These are phyloP conservation scores for Santalum album DNA, from an alignment of 164 flowering plant species.

Conservation along the genomic window DNA sequence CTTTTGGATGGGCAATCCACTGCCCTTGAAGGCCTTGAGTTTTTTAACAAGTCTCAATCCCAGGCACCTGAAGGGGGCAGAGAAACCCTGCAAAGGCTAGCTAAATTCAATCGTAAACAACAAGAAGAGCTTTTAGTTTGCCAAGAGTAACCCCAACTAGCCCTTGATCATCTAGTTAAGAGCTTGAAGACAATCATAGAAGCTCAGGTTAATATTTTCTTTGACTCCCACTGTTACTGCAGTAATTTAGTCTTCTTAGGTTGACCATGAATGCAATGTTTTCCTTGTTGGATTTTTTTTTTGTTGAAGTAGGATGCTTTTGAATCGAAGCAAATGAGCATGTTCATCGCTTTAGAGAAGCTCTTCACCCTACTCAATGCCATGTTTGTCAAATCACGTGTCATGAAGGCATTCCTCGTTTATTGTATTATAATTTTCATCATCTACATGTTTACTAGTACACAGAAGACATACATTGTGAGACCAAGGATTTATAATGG, in stretches of 20 bases:
- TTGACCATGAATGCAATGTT: too few species aligned
- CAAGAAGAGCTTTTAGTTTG: slow-evolving; percentile 61
- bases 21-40: too few species aligned
- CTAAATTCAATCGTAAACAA: slow-evolving; percentile 54
- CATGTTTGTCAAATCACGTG: slow-evolving; percentile 54
- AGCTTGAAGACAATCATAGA: slow-evolving; percentile 61
- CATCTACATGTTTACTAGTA: slow-evolving; percentile 61
- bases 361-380: slow-evolving; percentile 60
- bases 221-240: background rate
- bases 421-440: slow-evolving; percentile 38
- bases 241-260: too few species aligned
- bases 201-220: slow-evolving; percentile 55
- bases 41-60: too few species aligned
- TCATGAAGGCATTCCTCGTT: slow-evolving; percentile 48
- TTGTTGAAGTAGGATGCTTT: slow-evolving; percentile 49
- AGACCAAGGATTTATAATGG: slow-evolving; percentile 68
- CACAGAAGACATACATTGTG: slow-evolving; percentile 56
- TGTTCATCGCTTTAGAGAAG: slow-evolving; percentile 67
- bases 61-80: slow-evolving; percentile 50
- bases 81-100: slow-evolving; percentile 39
- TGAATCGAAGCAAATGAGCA: slow-evolving; percentile 64
- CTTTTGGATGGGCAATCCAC: slow-evolving; percentile 56
- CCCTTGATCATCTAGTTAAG: slow-evolving; percentile 58
- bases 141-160: slow-evolving; percentile 57
- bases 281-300: too few species aligned